Conservation (phyloP, 441 rosid species). For the Melastoma candidum region DNA sequence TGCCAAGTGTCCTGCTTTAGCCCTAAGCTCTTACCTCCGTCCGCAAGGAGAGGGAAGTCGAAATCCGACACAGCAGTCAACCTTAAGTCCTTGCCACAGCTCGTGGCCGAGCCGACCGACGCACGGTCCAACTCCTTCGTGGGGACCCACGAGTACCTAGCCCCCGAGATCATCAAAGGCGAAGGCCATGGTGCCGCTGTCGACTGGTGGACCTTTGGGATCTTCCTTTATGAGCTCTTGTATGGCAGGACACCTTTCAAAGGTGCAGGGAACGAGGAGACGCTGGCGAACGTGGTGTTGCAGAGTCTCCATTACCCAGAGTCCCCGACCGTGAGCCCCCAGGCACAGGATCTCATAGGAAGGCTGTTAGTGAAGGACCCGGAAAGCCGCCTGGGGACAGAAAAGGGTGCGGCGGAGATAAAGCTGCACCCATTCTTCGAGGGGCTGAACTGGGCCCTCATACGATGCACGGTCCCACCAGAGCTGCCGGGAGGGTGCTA, state of each 20-base stretch:
- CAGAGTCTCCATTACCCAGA: constrained; percentile 76
- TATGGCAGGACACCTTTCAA: constrained; percentile 86
- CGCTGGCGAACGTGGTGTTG: constrained; percentile 66
- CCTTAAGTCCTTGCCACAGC: constrained; percentile 7
- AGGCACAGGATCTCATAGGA: constrained; percentile 76
- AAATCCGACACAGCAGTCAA: constrained; percentile 1
- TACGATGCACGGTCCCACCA: constrained; percentile 87
- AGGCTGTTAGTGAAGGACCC: constrained; percentile 88
- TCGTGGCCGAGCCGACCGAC: constrained; percentile 9
- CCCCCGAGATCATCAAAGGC: constrained; percentile 17
- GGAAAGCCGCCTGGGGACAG: constrained; percentile 65
- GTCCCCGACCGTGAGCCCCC: constrained; percentile 64
- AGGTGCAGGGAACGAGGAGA: constrained; percentile 84
- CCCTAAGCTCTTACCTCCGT: constrained; percentile 2
- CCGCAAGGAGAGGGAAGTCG: constrained; percentile 1
- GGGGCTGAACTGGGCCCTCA: constrained; percentile 91
- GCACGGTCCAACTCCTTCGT: constrained; percentile 12
- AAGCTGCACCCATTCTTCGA: constrained; percentile 85
- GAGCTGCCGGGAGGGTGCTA: constrained; percentile 65
- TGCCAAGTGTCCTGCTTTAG: constrained; percentile 11
- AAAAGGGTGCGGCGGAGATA: constrained; percentile 92
- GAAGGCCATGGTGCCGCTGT: constrained; percentile 99
- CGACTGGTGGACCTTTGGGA: constrained; percentile 98
- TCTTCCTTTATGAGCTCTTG: constrained; percentile 75
- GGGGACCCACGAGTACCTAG: constrained; percentile 11